Evolutionary conservation across 2,329 filamentous ascomycete genomes (phyloP).

Genomic region (Fusarium azukiicola): DNA sequence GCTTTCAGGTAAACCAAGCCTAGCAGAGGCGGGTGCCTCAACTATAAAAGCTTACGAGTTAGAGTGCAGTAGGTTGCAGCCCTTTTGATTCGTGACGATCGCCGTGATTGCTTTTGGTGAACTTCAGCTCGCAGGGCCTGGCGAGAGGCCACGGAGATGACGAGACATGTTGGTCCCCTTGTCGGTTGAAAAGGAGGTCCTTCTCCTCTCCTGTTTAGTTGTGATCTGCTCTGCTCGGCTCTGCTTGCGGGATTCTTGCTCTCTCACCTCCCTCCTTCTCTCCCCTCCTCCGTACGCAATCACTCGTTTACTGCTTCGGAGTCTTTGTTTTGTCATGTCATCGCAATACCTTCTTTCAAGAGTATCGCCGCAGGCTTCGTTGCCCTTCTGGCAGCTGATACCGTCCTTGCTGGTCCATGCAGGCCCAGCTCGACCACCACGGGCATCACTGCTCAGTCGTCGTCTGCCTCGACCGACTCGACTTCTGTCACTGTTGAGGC

Average conservation of each 20-base stretch:
- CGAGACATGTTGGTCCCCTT: not conserved
- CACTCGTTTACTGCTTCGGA: constrained; percentile 6
- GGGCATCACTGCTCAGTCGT: not conserved
- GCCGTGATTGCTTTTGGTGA: not conserved
- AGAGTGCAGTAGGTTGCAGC: too few species aligned
- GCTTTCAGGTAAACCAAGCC: too few species aligned
- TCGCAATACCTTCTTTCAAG: constrained; percentile 7
- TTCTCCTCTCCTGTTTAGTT: too few species aligned
- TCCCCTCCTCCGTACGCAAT: not conserved
- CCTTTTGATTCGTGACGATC: too few species aligned
- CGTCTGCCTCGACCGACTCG: not conserved
- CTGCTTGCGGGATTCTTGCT: not conserved
- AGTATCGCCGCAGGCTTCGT: not conserved
- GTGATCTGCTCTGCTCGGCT: not conserved
- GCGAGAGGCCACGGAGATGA: too few species aligned
- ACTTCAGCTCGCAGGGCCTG: not conserved
- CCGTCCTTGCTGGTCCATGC: constrained; percentile 5
- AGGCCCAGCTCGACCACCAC: not conserved
- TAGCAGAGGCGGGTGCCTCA: too few species aligned
- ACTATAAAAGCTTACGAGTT: too few species aligned
- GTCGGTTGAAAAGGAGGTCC: not conserved
- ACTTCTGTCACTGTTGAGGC: not conserved
- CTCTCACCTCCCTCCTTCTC: not conserved
- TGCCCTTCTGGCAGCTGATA: constrained; percentile 4
- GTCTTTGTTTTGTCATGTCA: not conserved